These are phyloP conservation scores for Toxicodendron radicans DNA, from an alignment of 345 rosid genomes.

Conservation along the genomic window DNA sequence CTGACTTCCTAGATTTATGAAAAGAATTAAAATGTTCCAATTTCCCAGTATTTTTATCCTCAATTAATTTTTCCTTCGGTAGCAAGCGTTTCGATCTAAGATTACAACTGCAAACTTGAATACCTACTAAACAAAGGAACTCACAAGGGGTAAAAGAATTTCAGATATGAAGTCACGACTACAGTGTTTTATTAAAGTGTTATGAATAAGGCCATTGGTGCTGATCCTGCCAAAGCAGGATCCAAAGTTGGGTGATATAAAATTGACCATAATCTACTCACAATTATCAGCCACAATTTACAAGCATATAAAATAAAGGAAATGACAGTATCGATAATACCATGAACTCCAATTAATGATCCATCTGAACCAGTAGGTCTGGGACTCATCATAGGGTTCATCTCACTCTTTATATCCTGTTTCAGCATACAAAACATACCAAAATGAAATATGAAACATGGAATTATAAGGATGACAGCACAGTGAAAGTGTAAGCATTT, in stretches of 20 bases:
- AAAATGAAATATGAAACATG: background rate
- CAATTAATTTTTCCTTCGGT: no score
- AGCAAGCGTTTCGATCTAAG: no score
- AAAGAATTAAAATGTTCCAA: no score
- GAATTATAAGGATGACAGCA: background rate
- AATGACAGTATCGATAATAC: conserved; percentile 24
- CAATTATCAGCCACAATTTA: background rate
- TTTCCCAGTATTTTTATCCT: no score
- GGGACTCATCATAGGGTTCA: conserved; percentile 44
- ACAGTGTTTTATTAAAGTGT: background rate
- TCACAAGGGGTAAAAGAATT: background rate
- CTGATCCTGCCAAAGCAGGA: background rate
- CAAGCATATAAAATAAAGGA: background rate
- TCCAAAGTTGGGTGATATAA: conserved; percentile 1
- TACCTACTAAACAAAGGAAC: background rate
- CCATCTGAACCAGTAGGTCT: conserved; percentile 41
- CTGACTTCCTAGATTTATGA: background rate
- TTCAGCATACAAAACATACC: conserved; percentile 4
- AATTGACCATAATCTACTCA: background rate
- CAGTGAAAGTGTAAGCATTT: background rate
- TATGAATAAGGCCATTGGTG: background rate
- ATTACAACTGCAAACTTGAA: background rate
- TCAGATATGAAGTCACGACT: background rate
- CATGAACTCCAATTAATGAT: conserved; percentile 46
- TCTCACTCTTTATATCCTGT: conserved; percentile 45